A percentile compares a stretch with the other conserved stretches of the same genome.
These are phyloP conservation scores for Cyamopsis tetragonoloba DNA, from an alignment of 306 rosid species.

Conservation along the genomic window DNA sequence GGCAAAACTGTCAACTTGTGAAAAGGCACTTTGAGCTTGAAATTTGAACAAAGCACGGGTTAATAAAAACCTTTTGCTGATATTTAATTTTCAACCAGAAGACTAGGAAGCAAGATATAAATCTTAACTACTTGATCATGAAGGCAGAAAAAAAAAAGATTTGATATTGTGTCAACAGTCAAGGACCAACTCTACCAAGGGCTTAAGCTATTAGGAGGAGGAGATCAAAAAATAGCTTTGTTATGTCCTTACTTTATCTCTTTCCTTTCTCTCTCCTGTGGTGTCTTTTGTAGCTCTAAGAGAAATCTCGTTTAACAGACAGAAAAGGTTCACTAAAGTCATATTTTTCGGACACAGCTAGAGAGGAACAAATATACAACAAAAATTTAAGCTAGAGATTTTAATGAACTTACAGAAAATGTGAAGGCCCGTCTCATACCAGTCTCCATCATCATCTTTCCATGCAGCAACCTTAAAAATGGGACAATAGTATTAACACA, in stretches of 20 bases:
- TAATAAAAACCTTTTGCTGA: background rate
- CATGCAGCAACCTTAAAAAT: conserved; percentile 85
- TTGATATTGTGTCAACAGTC: background rate
- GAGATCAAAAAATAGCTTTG: background rate
- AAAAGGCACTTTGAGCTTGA: background rate
- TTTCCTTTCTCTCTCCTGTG: background rate
- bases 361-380: background rate
- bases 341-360: background rate
- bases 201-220: conserved; percentile 1
- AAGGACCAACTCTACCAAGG: conserved; percentile 1
- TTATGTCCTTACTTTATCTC: background rate
- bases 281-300: background rate
- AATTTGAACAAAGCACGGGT: background rate
- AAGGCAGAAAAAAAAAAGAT: conserved; percentile 4
- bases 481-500: conserved; percentile 13
- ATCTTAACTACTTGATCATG: background rate
- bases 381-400: background rate
- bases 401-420: conserved; percentile 77
- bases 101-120: conserved; percentile 5
- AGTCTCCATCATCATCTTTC: conserved; percentile 96
- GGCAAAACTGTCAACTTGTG: background rate
- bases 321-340: background rate
- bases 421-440: conserved; percentile 97
- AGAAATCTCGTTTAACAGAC: background rate
- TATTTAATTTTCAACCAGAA: background rate